Evolutionary conservation across 2,329 filamentous ascomycete species (phyloP).

Genomic region (Diaporthe humulicola): DNA sequence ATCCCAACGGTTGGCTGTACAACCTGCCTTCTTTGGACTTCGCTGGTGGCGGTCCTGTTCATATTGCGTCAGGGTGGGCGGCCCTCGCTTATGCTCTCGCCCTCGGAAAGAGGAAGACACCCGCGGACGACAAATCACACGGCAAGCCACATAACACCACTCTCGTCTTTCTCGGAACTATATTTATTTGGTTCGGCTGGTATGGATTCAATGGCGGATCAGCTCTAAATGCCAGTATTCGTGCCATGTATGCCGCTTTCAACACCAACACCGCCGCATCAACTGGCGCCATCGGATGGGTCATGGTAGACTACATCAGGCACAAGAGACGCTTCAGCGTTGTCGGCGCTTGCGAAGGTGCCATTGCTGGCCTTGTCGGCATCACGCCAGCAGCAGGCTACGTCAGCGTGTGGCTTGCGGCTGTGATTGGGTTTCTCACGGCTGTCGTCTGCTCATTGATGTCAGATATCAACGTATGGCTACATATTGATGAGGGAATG

Average conservation of each 20-base stretch:
- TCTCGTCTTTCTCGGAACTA: slow-evolving; percentile 73
- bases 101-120: slow-evolving; percentile 68
- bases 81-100: slow-evolving; percentile 74
- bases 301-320: slow-evolving; percentile 63
- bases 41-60: slow-evolving; percentile 73
- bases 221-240: slow-evolving; percentile 64
- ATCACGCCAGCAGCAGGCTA: slow-evolving; percentile 71
- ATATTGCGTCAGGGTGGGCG: slow-evolving; percentile 73
- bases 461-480: slow-evolving; percentile 63
- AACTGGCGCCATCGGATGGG: slow-evolving; percentile 67
- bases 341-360: slow-evolving; percentile 65
- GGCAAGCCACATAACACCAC: slow-evolving; percentile 73
- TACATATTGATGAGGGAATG: slow-evolving; percentile 69
- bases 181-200: slow-evolving; percentile 76
- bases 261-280: slow-evolving; percentile 71
- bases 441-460: slow-evolving; percentile 60
- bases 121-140: slow-evolving; percentile 61
- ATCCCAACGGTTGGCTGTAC: slow-evolving; percentile 74
- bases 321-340: slow-evolving; percentile 63
- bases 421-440: slow-evolving; percentile 66
- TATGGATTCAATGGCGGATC: slow-evolving; percentile 66
- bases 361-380: slow-evolving; percentile 68
- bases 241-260: slow-evolving; percentile 67
- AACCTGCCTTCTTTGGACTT: slow-evolving; percentile 72
- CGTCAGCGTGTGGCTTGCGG: slow-evolving; percentile 64